Percentiles rank a stretch among this genome's conserved stretches.
These are phyloP conservation scores for Asterochloris erici DNA, from an alignment of 139 green algal species.

Conservation along the genomic window DNA sequence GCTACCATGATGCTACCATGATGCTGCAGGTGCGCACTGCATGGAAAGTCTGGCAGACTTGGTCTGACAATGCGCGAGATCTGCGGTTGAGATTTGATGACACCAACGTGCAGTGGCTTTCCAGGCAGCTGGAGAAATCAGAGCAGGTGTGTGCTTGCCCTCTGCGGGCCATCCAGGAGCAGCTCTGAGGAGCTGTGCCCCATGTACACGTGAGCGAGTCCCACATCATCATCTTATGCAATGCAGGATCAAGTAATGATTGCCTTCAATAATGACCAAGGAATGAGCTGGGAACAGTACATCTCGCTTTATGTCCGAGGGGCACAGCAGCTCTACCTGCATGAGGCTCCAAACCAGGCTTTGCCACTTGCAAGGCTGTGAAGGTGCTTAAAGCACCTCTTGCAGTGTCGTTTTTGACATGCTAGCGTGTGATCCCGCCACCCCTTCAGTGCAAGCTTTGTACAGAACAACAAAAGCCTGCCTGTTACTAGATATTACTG, in stretches of 20 bases:
- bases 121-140: too few species aligned
- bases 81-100: conserved; percentile 12
- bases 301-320: conserved; percentile 3
- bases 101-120: background rate
- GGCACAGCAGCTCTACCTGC: conserved; percentile 12
- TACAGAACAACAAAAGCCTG: too few species aligned
- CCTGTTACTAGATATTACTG: too few species aligned
- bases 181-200: background rate
- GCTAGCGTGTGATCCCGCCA: too few species aligned
- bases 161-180: too few species aligned
- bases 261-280: conserved; percentile 1
- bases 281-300: conserved; percentile 6
- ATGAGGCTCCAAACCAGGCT: background rate
- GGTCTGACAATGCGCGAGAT: background rate
- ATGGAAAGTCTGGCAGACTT: conserved; percentile 15
- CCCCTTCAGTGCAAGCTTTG: too few species aligned
- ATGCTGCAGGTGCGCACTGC: conserved; percentile 5
- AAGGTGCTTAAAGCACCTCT: too few species aligned
- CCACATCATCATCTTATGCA: background rate
- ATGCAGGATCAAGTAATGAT: conserved; percentile 11
- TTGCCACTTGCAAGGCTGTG: too few species aligned
- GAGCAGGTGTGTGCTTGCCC: too few species aligned
- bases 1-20: background rate
- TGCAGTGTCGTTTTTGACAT: too few species aligned
- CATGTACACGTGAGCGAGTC: background rate